Conservation (phyloP, 495 filamentous ascomycete genomes). For the Diplogelasinospora grovesii region DNA sequence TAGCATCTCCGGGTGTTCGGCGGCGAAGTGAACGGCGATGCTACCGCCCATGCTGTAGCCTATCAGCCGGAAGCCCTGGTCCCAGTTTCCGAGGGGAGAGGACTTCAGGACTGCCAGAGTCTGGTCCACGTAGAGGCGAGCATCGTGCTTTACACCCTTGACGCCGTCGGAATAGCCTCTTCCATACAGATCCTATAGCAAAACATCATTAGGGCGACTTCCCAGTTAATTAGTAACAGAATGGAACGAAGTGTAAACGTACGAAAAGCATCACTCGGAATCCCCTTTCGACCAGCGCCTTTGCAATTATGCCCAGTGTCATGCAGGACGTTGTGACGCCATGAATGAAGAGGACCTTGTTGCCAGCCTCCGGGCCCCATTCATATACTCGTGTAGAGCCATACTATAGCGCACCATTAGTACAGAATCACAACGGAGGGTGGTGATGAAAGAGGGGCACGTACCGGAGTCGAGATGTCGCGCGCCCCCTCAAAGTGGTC, state of each 20-base stretch:
- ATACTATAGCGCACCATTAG: constrained; percentile 40
- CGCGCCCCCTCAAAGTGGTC: constrained; percentile 38
- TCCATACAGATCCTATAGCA: constrained; percentile 56
- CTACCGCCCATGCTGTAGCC: constrained; percentile 86
- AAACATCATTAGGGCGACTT: background rate
- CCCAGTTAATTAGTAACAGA: background rate
- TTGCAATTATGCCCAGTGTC: constrained; percentile 60
- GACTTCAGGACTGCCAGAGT: constrained; percentile 66
- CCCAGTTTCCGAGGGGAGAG: constrained; percentile 62
- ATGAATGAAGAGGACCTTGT: constrained; percentile 75
- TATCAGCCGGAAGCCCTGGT: constrained; percentile 57
- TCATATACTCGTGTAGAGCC: constrained; percentile 81
- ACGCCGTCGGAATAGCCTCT: constrained; percentile 73
- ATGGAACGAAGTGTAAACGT: background rate
- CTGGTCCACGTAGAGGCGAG: constrained; percentile 66
- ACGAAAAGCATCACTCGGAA: constrained; percentile 75
- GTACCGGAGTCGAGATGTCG: constrained; percentile 39
- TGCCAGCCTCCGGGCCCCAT: constrained; percentile 75
- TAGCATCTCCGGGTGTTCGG: constrained; percentile 61
- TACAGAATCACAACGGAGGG: constrained; percentile 1
- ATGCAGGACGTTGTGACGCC: constrained; percentile 82
- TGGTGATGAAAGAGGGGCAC: background rate
- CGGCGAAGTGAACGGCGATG: constrained; percentile 67
- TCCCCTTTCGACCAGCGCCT: constrained; percentile 58
- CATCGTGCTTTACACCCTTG: constrained; percentile 59